Conservation (phyloP, 805 yeast genomes). For the Candida khao-thaluensis region DNA sequence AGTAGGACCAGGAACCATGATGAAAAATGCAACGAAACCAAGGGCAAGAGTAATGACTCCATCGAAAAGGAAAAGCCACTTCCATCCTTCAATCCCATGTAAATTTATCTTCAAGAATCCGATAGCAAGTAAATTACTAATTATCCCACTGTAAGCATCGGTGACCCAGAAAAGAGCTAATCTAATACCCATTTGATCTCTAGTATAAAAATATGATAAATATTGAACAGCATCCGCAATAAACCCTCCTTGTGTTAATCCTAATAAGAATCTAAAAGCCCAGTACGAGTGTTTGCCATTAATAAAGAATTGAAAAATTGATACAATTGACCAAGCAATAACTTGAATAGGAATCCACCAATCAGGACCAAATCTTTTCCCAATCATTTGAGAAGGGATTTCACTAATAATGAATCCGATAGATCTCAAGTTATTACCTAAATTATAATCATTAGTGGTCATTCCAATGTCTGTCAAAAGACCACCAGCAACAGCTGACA, state of each 20-base stretch:
- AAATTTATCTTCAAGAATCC: slow-evolving; percentile 21
- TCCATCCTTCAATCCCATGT: slow-evolving; percentile 44
- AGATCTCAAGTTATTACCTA: slow-evolving; percentile 40
- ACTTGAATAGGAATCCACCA: slow-evolving; percentile 50
- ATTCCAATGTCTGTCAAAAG: slow-evolving; percentile 31
- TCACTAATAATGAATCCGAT: slow-evolving; percentile 42
- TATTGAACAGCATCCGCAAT: slow-evolving; percentile 57
- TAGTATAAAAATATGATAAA: slow-evolving; percentile 63
- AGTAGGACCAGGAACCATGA: slow-evolving; percentile 57
- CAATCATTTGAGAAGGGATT: slow-evolving; percentile 59
- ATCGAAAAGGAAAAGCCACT: slow-evolving; percentile 63
- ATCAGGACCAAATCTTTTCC: slow-evolving; percentile 62
- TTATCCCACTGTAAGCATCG: slow-evolving; percentile 19
- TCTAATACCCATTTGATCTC: slow-evolving; percentile 56
- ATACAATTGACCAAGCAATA: slow-evolving; percentile 26
- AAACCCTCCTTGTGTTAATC: slow-evolving; percentile 29
- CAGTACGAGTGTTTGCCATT: slow-evolving; percentile 22
- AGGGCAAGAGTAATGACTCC: slow-evolving; percentile 52
- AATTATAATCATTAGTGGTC: slow-evolving; percentile 38
- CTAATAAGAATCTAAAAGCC: slow-evolving; percentile 26
- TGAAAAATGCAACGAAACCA: slow-evolving; percentile 34
- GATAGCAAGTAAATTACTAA: slow-evolving; percentile 20
- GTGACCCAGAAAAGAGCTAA: slow-evolving; percentile 46
- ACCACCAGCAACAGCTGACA: slow-evolving; percentile 23
- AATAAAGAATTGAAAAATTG: slow-evolving; percentile 24